Evolutionary conservation across 805 yeast genomes (phyloP).

Genomic region (Starmerella floricola): DNA sequence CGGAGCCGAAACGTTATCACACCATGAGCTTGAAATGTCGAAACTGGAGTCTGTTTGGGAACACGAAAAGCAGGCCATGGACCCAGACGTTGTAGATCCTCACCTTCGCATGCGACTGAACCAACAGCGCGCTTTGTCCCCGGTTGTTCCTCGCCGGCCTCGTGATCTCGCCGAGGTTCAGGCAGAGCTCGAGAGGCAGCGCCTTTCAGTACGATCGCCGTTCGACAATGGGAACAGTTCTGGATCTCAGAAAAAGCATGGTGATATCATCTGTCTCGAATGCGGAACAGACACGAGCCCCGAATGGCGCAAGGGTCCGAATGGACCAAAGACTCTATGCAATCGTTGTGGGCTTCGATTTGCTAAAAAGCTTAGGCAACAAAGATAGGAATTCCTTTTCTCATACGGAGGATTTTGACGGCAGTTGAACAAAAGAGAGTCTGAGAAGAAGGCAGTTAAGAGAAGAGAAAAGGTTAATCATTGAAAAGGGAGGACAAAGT

Average conservation of each 20-base stretch:
- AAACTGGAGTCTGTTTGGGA: constrained; percentile 14
- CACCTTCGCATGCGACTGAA: constrained; percentile 16
- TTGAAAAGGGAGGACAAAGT: too few species aligned
- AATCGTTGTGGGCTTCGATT: constrained; percentile 80
- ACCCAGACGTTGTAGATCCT: constrained; percentile 21
- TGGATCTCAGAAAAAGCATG: constrained; percentile 4
- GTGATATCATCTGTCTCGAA: constrained; percentile 39
- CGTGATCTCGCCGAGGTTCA: constrained; percentile 19
- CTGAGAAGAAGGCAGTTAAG: too few species aligned
- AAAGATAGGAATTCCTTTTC: constrained; percentile 6
- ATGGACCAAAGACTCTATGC: constrained; percentile 69
- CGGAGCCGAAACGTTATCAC: constrained; percentile 1
- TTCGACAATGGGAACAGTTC: neutral
- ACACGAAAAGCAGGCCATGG: constrained; percentile 15
- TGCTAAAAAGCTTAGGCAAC: constrained; percentile 29
- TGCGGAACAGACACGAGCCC: constrained; percentile 71
- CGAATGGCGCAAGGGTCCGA: constrained; percentile 89
- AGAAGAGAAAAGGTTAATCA: too few species aligned
- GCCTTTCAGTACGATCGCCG: constrained; percentile 1
- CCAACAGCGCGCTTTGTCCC: constrained; percentile 10
- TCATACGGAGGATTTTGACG: too few species aligned
- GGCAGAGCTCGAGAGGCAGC: constrained; percentile 13
- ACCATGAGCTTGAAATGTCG: constrained; percentile 14
- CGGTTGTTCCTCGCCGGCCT: constrained; percentile 17
- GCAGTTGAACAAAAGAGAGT: too few species aligned